Evolutionary conservation across 371 early-diverging fungal species (phyloP).

Genomic region (Zancudomyces culisetae): DNA sequence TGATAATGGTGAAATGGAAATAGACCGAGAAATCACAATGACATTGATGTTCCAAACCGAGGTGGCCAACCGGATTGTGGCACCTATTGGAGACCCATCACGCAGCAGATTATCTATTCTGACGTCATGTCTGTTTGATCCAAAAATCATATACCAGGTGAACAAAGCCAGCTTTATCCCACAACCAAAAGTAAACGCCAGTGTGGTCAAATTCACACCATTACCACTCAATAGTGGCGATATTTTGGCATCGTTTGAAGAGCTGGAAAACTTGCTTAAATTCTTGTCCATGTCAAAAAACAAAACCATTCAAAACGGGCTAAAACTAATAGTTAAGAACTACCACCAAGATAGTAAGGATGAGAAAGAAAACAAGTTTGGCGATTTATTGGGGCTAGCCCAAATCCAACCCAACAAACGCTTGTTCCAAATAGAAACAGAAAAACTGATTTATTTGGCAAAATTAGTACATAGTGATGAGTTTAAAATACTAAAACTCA

Average conservation of each 20-base stretch:
- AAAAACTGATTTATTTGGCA: constrained; percentile 30
- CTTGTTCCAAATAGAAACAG: constrained; percentile 33
- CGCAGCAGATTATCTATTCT: constrained; percentile 54
- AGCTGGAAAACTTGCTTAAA: constrained; percentile 41
- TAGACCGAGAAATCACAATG: too few species aligned
- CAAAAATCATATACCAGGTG: constrained; percentile 2
- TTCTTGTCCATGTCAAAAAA: constrained; percentile 49
- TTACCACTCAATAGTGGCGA: constrained; percentile 24
- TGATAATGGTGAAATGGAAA: too few species aligned
- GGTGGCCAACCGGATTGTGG: constrained; percentile 52
- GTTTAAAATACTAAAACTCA: constrained; percentile 3
- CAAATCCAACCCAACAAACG: too few species aligned
- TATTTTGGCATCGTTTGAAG: constrained; percentile 23
- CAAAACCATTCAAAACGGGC: constrained; percentile 46
- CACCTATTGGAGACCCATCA: constrained; percentile 27
- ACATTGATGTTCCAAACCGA: constrained; percentile 77
- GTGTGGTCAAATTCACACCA: constrained; percentile 43
- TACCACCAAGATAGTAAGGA: too few species aligned
- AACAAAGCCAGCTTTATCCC: not conserved
- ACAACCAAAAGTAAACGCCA: constrained; percentile 20
- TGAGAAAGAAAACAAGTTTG: too few species aligned
- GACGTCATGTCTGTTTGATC: constrained; percentile 48
- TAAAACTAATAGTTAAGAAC: constrained; percentile 28
- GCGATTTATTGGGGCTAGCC: too few species aligned
- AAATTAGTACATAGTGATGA: constrained; percentile 17